A percentile compares a stretch with the other conserved stretches of the same genome.
Conservation (phyloP, 331 rosid species). For the Spiraea crenata region DNA sequence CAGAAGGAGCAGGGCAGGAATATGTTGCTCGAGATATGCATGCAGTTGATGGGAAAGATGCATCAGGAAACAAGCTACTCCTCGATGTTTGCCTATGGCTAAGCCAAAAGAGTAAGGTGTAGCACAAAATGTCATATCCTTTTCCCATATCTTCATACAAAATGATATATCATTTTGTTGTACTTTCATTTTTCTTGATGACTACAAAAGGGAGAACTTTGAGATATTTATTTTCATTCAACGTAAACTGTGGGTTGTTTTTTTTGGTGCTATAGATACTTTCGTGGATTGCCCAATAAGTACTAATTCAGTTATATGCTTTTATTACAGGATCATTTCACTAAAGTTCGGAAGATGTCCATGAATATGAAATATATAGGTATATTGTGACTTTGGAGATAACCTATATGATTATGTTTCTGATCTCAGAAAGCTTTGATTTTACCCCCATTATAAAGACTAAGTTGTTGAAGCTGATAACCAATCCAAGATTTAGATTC, state of each 20-base stretch:
- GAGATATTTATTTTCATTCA: slow-evolving; percentile 20
- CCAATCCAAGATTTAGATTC: neutral
- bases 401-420: neutral
- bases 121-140: neutral
- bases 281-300: slow-evolving; percentile 5
- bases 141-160: too few relatives aligned
- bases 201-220: neutral
- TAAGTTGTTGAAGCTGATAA: neutral
- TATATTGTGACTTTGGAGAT: slow-evolving; percentile 24
- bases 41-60: slow-evolving; percentile 54
- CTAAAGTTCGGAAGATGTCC: slow-evolving; percentile 52
- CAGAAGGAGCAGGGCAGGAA: slow-evolving; percentile 98
- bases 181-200: too few relatives aligned
- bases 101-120: slow-evolving; percentile 74
- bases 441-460: neutral
- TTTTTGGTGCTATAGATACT: slow-evolving; percentile 1
- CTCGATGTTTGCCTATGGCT: slow-evolving; percentile 86
- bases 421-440: neutral
- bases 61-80: slow-evolving; percentile 87
- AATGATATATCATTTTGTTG: too few relatives aligned
- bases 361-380: slow-evolving; percentile 93
- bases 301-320: slow-evolving; percentile 15
- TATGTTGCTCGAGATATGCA: slow-evolving; percentile 55
- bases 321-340: slow-evolving; percentile 62
- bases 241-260: slow-evolving; percentile 10